A percentile compares a stretch with the other conserved stretches of the same genome.
Evolutionary conservation across 495 filamentous ascomycete species (phyloP).

Genomic region (Aspergillus biplanus): DNA sequence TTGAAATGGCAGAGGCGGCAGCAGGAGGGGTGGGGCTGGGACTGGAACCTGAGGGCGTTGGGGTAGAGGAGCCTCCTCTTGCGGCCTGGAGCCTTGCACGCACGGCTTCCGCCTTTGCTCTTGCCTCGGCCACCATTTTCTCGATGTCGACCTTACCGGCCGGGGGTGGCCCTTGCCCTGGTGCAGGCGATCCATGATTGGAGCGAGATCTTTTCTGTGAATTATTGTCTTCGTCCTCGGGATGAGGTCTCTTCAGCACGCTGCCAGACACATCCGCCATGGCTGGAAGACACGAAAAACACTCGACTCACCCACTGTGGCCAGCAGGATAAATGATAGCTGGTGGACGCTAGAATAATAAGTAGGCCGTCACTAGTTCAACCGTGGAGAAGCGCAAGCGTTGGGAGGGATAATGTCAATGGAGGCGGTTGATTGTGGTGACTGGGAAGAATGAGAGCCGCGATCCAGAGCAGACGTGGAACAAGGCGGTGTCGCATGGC

Average conservation of each 20-base stretch:
- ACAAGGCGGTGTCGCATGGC: slow-evolving; percentile 24
- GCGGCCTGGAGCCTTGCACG: slow-evolving; percentile 57
- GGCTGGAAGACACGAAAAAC: slow-evolving; percentile 17
- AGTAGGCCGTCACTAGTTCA: not conserved
- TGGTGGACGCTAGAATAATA: not conserved
- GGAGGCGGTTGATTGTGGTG: not conserved
- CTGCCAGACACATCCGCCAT: slow-evolving; percentile 59
- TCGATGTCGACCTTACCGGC: slow-evolving; percentile 58
- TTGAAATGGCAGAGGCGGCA: slow-evolving; percentile 53
- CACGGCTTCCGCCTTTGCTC: slow-evolving; percentile 61
- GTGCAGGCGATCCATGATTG: slow-evolving; percentile 60
- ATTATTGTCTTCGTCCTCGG: slow-evolving; percentile 55
- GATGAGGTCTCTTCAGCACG: slow-evolving; percentile 61
- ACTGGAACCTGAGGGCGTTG: slow-evolving; percentile 36
- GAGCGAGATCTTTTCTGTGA: slow-evolving; percentile 62
- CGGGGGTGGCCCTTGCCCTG: slow-evolving; percentile 39
- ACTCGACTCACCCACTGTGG: slow-evolving; percentile 25
- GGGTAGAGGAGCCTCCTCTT: slow-evolving; percentile 35
- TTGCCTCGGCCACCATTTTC: slow-evolving; percentile 65
- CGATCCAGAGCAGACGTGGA: slow-evolving; percentile 17
- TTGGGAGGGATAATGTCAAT: slow-evolving; percentile 1
- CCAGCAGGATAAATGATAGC: slow-evolving; percentile 8
- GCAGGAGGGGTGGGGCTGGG: slow-evolving; percentile 49
- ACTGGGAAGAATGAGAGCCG: slow-evolving; percentile 17
- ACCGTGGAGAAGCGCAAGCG: not conserved